phyloP scores from a whole-genome alignment of 2,329 filamentous ascomycete species.

The Teratosphaeria gauchensis region DNA sequence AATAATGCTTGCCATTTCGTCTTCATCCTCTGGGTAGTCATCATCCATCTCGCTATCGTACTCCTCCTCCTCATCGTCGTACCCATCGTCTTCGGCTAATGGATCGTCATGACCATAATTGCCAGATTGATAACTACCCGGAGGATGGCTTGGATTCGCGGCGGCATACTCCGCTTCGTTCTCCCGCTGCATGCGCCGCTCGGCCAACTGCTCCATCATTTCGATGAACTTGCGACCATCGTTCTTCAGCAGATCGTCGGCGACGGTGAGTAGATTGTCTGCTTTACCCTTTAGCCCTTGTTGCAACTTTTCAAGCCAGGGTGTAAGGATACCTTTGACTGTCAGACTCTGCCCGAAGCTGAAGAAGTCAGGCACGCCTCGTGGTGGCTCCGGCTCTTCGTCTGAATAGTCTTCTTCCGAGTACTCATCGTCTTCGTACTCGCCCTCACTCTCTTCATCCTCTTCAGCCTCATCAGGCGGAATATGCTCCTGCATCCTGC shows the following conservation, averaged over 20 bases:
- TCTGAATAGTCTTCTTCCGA: conserved; percentile 60
- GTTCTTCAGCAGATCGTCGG: conserved; percentile 96
- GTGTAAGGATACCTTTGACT: conserved; percentile 60
- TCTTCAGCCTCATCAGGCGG: conserved; percentile 47
- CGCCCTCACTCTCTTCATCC: conserved; percentile 30
- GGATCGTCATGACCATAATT: conserved; percentile 52
- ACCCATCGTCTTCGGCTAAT: conserved; percentile 62
- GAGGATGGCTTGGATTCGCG: conserved; percentile 44
- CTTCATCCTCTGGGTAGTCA: conserved; percentile 30
- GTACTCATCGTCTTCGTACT: conserved; percentile 43
- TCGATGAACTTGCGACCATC: conserved; percentile 99
- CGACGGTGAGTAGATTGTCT: conserved; percentile 97
- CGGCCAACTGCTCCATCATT: conserved; percentile 99
- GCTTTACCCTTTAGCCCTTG: conserved; percentile 33
- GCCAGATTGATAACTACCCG: not conserved
- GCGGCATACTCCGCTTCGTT: conserved; percentile 71
- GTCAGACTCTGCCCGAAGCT: conserved; percentile 96
- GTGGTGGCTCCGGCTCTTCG: conserved; percentile 45
- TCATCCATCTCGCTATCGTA: conserved; percentile 51
- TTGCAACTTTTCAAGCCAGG: conserved; percentile 26
- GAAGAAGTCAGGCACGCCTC: conserved; percentile 70
- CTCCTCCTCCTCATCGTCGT: conserved; percentile 69
- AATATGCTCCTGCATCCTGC: conserved; percentile 60
- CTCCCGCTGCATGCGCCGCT: conserved; percentile 93
- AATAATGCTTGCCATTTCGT: conserved; percentile 46